Evolutionary conservation across 2,329 filamentous ascomycete genomes (phyloP), one percentile per base, ranked within the genome.

Genomic region (Fusarium staphyleae): DNA sequence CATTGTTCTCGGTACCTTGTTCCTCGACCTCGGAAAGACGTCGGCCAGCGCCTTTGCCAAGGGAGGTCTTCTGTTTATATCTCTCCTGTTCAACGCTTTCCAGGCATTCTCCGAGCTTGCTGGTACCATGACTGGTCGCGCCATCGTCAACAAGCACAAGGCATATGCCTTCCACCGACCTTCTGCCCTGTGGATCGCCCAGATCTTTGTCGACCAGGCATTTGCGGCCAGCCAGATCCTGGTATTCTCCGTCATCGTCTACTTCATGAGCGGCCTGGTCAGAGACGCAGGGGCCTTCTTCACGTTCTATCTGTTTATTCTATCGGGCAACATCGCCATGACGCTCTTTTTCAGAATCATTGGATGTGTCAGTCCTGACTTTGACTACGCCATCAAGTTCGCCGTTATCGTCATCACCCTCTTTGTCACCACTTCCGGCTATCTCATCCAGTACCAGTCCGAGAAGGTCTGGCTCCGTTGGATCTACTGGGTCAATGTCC

Each of bases 1-100:
- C 12, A 87, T 96, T 53, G 84, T 96, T 18, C 78, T 91, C 37
- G 91, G 91, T 63, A 92, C 90, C 0, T 85, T 95, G 4, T 96
- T 88, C 78, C 80, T 91, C 52, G 78, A 91, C 29, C 81, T 91
- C 28, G 85, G 85, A 1, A 72, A 84, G 44, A 86, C 80, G 0
- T 86, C 84, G 1, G 84, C 84, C 26, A 90, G 87, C 32, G 89
- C 90, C 3, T 96, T 95, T 73, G 89, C 87, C 62, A 86, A 91
- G 70, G 90, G 90, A 58, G 91, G 90, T 77, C 82, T 93, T 1
- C 78, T 96, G 43, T 96, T 96, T 75, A 85, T 92, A 47, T 79
- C 88, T 16, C 81, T 96, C 2, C 75, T 96, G 4, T 93, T 93
- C 80, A 93, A 93, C 70, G 88, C 89, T n/a, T 93, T 96, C 73